These are phyloP conservation scores for Gonapodya prolifera DNA, from an alignment of 192 early-diverging fungal genomes.

Conservation along the genomic window DNA sequence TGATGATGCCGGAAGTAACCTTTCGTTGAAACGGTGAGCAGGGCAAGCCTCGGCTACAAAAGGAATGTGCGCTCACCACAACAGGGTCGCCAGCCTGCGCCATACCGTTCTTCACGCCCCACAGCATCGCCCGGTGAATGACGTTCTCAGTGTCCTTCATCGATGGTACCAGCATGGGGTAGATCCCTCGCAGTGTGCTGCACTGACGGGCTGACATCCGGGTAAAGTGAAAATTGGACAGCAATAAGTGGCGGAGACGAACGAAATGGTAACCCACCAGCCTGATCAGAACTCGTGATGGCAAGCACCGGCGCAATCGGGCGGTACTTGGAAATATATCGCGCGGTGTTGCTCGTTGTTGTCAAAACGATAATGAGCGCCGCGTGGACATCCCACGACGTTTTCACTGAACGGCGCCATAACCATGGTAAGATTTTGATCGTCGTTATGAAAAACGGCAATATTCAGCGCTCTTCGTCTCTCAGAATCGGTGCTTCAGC, in stretches of 20 bases:
- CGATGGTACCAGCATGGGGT: conserved; percentile 31
- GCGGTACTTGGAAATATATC: conserved; percentile 85
- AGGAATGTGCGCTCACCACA: no score
- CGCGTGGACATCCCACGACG: conserved; percentile 44
- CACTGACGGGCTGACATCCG: conserved; percentile 28
- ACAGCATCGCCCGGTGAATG: conserved; percentile 38
- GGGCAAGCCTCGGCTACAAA: no score
- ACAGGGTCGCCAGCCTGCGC: conserved; percentile 31
- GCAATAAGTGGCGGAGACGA: background rate
- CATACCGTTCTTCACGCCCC: conserved; percentile 46
- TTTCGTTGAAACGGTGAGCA: no score
- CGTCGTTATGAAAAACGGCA: background rate
- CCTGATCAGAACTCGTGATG: conserved; percentile 62
- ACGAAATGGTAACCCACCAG: background rate
- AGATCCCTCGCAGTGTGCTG: conserved; percentile 35
- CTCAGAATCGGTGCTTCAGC: no score
- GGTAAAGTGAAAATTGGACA: background rate
- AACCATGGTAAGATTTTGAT: background rate
- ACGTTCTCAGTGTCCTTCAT: conserved; percentile 41
- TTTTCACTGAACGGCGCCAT: background rate
- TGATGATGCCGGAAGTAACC: conserved; percentile 33
- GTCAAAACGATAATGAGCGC: conserved; percentile 83
- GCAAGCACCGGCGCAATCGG: conserved; percentile 84
- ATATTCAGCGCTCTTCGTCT: no score
- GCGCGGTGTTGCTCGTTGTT: conserved; percentile 71